These are phyloP conservation scores for Kwoniella sp. DNA, from an alignment of 768 basidiomycete species.

Conservation along the genomic window DNA sequence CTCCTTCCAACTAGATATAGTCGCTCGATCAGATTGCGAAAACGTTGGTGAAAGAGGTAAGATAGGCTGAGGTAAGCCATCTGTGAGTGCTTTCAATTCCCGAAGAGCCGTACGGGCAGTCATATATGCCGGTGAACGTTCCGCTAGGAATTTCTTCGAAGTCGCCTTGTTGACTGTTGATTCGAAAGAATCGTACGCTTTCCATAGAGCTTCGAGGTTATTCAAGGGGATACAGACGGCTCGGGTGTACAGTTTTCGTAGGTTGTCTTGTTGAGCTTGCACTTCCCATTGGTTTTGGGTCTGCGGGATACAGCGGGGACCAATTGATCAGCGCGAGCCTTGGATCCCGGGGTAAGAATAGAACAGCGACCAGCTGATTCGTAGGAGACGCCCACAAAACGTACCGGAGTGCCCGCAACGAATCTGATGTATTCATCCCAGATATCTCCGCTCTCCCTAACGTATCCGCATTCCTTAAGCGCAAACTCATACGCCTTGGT, in stretches of 20 bases:
- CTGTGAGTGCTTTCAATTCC: conserved; percentile 69
- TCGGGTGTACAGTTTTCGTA: conserved; percentile 88
- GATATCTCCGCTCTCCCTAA: conserved; percentile 86
- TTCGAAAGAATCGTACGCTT: conserved; percentile 90
- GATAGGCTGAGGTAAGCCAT: conserved; percentile 65
- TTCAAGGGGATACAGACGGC: conserved; percentile 93
- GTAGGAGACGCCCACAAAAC: too few species aligned
- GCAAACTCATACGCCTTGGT: conserved; percentile 92
- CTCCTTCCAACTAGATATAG: conserved; percentile 83
- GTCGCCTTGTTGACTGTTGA: conserved; percentile 84
- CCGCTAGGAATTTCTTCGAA: conserved; percentile 92
- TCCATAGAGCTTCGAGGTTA: conserved; percentile 90
- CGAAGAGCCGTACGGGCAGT: conserved; percentile 87
- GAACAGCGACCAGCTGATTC: too few species aligned
- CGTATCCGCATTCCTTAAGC: conserved; percentile 81
- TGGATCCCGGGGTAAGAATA: too few species aligned
- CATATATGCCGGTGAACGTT: conserved; percentile 91
- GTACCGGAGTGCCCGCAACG: conserved; percentile 73
- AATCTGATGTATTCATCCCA: conserved; percentile 95
- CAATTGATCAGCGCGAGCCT: too few species aligned
- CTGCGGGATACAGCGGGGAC: conserved; percentile 53
- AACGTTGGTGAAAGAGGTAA: conserved; percentile 74
- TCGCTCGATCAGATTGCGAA: conserved; percentile 68
- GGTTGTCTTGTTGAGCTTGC: conserved; percentile 89
- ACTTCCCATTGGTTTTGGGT: conserved; percentile 88